phyloP scores from a whole-genome alignment of 129 eudicot genomes.

The Helianthus tuberosus region DNA sequence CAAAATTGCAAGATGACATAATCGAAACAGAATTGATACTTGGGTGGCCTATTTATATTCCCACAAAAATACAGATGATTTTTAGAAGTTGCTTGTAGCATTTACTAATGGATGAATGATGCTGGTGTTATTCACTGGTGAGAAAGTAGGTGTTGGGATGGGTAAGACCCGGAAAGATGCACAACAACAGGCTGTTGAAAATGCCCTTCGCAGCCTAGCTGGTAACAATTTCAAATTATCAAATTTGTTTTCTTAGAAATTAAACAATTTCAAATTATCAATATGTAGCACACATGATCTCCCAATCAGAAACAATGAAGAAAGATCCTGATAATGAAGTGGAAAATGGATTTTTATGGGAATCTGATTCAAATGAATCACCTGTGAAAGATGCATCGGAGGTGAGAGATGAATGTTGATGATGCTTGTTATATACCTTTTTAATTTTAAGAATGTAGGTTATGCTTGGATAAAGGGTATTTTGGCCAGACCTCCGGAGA shows the following conservation, averaged over 20 bases:
- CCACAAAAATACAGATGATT: not conserved
- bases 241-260: not conserved
- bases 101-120: slow-evolving; percentile 18
- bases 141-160: slow-evolving; percentile 78
- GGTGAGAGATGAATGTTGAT: slow-evolving; percentile 43
- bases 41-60: not conserved
- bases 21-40: not conserved
- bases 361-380: slow-evolving; percentile 56
- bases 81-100: not conserved
- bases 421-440: slow-evolving; percentile 34
- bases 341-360: slow-evolving; percentile 87
- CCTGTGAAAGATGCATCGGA: slow-evolving; percentile 43
- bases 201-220: slow-evolving; percentile 82
- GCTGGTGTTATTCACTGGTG: slow-evolving; percentile 78
- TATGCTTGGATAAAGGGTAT: slow-evolving; percentile 60
- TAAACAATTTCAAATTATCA: slow-evolving; percentile 11
- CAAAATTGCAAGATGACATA: slow-evolving; percentile 1
- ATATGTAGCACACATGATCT: slow-evolving; percentile 45
- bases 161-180: slow-evolving; percentile 93
- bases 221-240: slow-evolving; percentile 39
- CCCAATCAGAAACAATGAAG: slow-evolving; percentile 36
- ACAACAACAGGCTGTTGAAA: slow-evolving; percentile 90
- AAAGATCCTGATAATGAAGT: slow-evolving; percentile 42
- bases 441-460: slow-evolving; percentile 26
- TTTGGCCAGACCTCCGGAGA: slow-evolving; percentile 38